Conservation (phyloP, 805 yeast species). For the Scheffersomyces amazonensis region DNA sequence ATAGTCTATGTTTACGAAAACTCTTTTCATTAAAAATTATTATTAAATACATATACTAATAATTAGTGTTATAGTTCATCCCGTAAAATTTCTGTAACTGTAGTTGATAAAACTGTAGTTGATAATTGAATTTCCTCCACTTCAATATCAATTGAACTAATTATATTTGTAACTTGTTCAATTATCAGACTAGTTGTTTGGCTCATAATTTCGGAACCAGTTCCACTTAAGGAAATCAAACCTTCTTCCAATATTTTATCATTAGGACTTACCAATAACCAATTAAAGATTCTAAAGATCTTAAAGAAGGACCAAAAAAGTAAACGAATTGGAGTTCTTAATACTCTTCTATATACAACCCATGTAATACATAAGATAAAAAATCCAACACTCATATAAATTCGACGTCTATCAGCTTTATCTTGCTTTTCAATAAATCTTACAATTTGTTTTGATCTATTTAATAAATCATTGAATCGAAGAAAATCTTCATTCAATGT, state of each 20-base stretch:
- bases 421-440: constrained; percentile 52
- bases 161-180: too few relatives aligned
- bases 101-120: too few relatives aligned
- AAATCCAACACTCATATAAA: constrained; percentile 46
- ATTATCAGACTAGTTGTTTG: too few relatives aligned
- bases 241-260: too few relatives aligned
- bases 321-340: constrained; percentile 42
- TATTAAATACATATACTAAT: too few relatives aligned
- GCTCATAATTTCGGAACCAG: too few relatives aligned
- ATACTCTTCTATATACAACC: constrained; percentile 49
- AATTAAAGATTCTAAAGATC: constrained; percentile 22
- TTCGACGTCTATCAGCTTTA: constrained; percentile 44
- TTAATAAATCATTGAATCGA: constrained; percentile 38
- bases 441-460: constrained; percentile 44
- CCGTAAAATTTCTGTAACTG: background rate
- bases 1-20: too few relatives aligned
- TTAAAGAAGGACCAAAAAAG: constrained; percentile 47
- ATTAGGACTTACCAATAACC: constrained; percentile 14
- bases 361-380: constrained; percentile 44
- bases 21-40: too few relatives aligned
- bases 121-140: background rate
- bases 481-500: constrained; percentile 39
- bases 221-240: too few relatives aligned
- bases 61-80: background rate
- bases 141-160: too few relatives aligned